Evolutionary conservation across 768 basidiomycete genomes (phyloP), one percentile per base, ranked within the genome.

Genomic region (Suillus lakei): DNA sequence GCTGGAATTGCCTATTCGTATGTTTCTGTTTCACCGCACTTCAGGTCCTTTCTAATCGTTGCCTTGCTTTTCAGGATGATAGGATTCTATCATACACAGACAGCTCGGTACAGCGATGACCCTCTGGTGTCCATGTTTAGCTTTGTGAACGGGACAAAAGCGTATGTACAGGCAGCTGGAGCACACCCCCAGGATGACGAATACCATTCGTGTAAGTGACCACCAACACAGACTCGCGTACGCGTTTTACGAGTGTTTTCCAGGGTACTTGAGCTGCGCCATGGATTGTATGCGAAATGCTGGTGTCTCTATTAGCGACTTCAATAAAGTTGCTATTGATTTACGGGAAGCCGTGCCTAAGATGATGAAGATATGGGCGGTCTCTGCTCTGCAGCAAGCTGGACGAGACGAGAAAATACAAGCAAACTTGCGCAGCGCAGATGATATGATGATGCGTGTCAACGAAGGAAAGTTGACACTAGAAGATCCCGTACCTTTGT

Each of bases 171-270:
- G 36, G 66, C 71, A 12, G 71, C 69, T 13, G 9, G 41, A 8
- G 28, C 43, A 30, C 64, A 63, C 44, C 64, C 71, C 16, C n/a
- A 62, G 28, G 71, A 72, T 48, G 71, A 72, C 38, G 71, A 72
- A 48, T 16, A 36, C 1, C 64, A 66, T 50, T 13, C 66, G 12
- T 64, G 71, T 72, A 56, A 34, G 62, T 10, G 67, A 61, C 26
- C 26, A 61, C 26, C 26, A 39, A 18, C 18, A 26, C 36, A 28
- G 38, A 21, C 13, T 28, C 34, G 18, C 10, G 2, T 15, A 5
- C 26, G 16, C 26, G 1, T 64, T 30, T 64, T n/a, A 39, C n/a
- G 10, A 28, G 21, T 23, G 23, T 21, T 53, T 10, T 13, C 28
- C 26, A 65, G 64, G 26, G 38, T 63, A 36, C 50, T 38, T 65